phyloP scores from a whole-genome alignment of 202 grass and related monocot genomes.

The Hordeum pubiflorum region DNA sequence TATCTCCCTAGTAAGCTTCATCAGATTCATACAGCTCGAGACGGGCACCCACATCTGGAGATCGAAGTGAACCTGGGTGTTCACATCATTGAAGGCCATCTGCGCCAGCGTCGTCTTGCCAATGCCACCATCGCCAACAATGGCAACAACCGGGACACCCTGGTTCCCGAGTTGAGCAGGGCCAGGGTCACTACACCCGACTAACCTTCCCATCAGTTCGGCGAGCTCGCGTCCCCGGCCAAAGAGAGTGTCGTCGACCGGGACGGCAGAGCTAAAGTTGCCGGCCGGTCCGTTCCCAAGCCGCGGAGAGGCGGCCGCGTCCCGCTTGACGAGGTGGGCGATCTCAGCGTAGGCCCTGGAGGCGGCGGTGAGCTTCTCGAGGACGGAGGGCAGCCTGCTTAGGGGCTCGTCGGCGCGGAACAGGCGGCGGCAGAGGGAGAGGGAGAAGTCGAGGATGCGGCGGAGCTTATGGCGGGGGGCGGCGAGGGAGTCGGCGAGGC shows the following conservation, averaged over 20 bases:
- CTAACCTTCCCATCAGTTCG: slow-evolving; percentile 1
- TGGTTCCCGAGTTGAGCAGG: background rate
- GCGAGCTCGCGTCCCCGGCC: background rate
- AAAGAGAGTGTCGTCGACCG: background rate
- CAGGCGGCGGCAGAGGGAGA: background rate
- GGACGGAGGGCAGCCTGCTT: background rate
- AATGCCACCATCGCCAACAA: slow-evolving; percentile 30
- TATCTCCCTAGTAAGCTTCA: slow-evolving; percentile 32
- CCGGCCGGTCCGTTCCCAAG: background rate
- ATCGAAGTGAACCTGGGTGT: slow-evolving; percentile 11
- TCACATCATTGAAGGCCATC: slow-evolving; percentile 13
- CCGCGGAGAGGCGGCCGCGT: background rate
- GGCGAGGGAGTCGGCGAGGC: background rate
- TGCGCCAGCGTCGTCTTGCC: slow-evolving; percentile 39
- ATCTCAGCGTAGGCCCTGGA: background rate
- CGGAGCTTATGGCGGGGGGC: background rate
- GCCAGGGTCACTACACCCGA: background rate
- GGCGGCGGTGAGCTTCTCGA: slow-evolving; percentile 6
- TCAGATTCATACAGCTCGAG: background rate
- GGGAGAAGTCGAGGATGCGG: background rate
- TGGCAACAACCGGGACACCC: slow-evolving; percentile 15
- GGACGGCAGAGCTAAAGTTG: slow-evolving; percentile 7
- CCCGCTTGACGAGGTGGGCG: background rate
- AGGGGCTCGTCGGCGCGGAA: slow-evolving; percentile 4
- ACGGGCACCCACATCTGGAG: slow-evolving; percentile 26